Base-by-base conservation (phyloP, 2,329 filamentous ascomycete genomes). In the Hypoxylon sp. region DNA sequence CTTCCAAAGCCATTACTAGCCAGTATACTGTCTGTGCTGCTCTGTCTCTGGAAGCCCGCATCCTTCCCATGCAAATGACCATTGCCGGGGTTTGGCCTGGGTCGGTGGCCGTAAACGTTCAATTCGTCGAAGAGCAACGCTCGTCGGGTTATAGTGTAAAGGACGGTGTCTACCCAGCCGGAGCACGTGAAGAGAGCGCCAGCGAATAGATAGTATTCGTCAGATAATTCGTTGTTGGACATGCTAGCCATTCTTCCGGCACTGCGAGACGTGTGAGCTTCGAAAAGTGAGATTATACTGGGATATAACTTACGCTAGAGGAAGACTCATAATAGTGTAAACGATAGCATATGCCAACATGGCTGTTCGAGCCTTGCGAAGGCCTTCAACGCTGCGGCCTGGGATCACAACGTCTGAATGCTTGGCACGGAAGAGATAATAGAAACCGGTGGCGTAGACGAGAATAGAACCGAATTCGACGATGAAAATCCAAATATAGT, bases 401-500 rank as follows among this genome's bases (percentile, higher is more conserved):
- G 72, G 67, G 24, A 70, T 68, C 50, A 70, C 58, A 2, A 42
- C 51, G 19, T 65, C 69, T 21, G 69, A 59, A 15, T 46, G 48
- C 17, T 70, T 74, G 6, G 56, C 58, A 21, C 67, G 68, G 61
- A 72, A 75, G 6, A 80, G 27, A 37, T 74, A 78, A 62, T 75
- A 76, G 64, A 77, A 79, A 3, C 78, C 72, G 37, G 79, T 61
- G 15, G 80, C 75, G 75, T 88, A 88, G 63, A 86, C 80, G 42
- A 85, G 54, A 5, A 87, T 77, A 21, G 83, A 86, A 13, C 83
- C 82, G 70, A 87, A 85, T 71, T 87, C 81, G 61, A 83, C 81
- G 24, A 85, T 75, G 73, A 87, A 87, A 60, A 87, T 85, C 84
- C 85, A 88, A 51, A 87, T 72, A 70, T 88, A 88, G 67, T 88